Evolutionary conservation across 768 basidiomycete genomes (phyloP).

Genomic region (Rhodocollybia butyracea): DNA sequence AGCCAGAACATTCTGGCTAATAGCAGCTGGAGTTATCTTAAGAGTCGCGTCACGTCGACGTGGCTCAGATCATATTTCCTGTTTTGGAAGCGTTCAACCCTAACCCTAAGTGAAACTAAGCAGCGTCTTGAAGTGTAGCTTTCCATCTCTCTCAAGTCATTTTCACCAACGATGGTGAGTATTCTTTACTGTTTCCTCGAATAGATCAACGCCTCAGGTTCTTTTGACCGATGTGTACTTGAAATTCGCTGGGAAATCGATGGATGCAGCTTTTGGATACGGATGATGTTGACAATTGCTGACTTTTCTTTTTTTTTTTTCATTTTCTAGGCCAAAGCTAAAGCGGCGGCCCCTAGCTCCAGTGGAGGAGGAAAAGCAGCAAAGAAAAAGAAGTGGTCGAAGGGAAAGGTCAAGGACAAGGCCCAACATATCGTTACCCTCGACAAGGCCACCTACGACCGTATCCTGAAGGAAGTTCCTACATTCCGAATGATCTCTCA

Average conservation of each 20-base stretch:
- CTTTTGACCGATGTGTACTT: neutral
- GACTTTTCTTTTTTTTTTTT: conserved; percentile 16
- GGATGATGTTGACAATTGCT: conserved; percentile 32
- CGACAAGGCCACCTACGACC: conserved; percentile 91
- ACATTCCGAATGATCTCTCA: conserved; percentile 99
- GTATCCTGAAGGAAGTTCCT: conserved; percentile 97
- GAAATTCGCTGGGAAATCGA: conserved; percentile 10
- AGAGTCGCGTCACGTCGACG: neutral
- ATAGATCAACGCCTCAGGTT: neutral
- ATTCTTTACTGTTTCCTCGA: neutral
- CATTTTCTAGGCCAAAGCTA: conserved; percentile 60
- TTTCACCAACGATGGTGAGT: too few relatives aligned
- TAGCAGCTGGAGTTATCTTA: neutral
- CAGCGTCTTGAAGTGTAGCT: too few relatives aligned
- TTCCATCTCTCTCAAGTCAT: too few relatives aligned
- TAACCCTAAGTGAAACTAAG: too few relatives aligned
- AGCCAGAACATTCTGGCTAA: conserved; percentile 1
- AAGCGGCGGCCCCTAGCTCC: conserved; percentile 67
- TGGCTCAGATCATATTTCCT: too few relatives aligned
- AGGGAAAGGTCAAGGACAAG: conserved; percentile 99
- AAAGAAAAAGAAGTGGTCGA: conserved; percentile 99
- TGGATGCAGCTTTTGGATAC: conserved; percentile 35
- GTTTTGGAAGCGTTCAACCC: too few relatives aligned
- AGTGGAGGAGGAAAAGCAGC: conserved; percentile 83
- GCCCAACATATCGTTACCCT: conserved; percentile 93